A percentile compares a stretch with the other conserved stretches of the same genome.
These are phyloP conservation scores for Jacaranda copaia DNA, from an alignment of 257 asterid species.

Conservation along the genomic window DNA sequence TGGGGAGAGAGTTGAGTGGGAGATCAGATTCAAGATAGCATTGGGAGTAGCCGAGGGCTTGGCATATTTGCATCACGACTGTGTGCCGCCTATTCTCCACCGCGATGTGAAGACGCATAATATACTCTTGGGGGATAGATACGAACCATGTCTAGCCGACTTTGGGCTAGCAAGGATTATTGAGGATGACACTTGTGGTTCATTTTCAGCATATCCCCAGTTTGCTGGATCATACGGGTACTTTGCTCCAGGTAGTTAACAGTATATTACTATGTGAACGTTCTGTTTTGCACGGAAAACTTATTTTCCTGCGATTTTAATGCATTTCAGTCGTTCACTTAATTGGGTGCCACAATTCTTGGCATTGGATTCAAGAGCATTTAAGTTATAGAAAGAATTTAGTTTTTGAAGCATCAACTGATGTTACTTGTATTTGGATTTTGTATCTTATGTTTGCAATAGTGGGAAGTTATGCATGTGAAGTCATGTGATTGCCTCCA, in stretches of 20 bases:
- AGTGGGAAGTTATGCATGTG: constrained; percentile 41
- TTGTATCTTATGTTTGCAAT: constrained; percentile 25
- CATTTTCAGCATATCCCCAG: constrained; percentile 63
- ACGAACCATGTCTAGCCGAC: constrained; percentile 79
- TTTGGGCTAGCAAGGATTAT: constrained; percentile 85
- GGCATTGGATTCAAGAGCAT: not conserved
- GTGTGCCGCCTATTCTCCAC: constrained; percentile 80
- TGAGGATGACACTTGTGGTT: constrained; percentile 54
- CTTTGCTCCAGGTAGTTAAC: constrained; percentile 77
- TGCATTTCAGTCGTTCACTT: not conserved
- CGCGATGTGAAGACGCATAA: constrained; percentile 76
- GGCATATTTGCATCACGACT: constrained; percentile 81
- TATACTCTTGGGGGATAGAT: constrained; percentile 65
- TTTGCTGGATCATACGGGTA: constrained; percentile 92
- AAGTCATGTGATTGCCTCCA: constrained; percentile 38
- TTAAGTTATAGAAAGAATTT: not conserved
- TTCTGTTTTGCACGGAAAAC: not conserved
- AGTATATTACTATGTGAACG: not conserved
- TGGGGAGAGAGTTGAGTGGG: constrained; percentile 70
- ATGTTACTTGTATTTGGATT: constrained; percentile 41
- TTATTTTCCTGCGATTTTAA: not conserved
- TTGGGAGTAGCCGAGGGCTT: constrained; percentile 84
- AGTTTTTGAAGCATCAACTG: constrained; percentile 26
- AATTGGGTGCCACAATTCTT: not conserved
- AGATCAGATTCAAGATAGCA: constrained; percentile 68